Conservation (phyloP, 352 stramenopile species). For the Globisporangium middletonii region DNA sequence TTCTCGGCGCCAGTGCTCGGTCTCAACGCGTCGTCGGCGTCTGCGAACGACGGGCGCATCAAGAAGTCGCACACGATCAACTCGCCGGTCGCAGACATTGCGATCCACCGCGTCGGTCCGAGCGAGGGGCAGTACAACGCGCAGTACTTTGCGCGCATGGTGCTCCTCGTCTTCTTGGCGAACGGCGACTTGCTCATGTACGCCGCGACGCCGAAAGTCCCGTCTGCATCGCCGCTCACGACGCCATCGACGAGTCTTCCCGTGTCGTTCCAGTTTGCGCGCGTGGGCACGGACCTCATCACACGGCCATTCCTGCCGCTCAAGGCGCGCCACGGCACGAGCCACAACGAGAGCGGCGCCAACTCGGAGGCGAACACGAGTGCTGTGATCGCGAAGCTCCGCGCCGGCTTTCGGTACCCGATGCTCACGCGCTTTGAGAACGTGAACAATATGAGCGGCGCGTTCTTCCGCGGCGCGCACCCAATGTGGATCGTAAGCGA, state of each 20-base stretch:
- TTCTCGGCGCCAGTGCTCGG: conserved; percentile 55
- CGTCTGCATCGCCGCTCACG: conserved; percentile 14
- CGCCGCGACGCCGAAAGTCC: conserved; percentile 42
- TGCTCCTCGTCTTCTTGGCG: conserved; percentile 77
- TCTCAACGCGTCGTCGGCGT: conserved; percentile 60
- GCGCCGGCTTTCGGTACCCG: conserved; percentile 75
- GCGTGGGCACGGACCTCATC: conserved; percentile 65
- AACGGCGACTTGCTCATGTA: conserved; percentile 85
- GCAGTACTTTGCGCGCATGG: conserved; percentile 72
- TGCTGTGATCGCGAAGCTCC: conserved; percentile 64
- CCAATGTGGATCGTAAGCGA: conserved; percentile 82
- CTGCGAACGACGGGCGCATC: conserved; percentile 69
- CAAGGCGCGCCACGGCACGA: conserved; percentile 38
- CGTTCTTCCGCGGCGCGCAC: conserved; percentile 80
- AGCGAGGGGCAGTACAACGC: conserved; percentile 68
- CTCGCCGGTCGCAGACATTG: conserved; percentile 77
- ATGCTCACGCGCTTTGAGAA: conserved; percentile 82
- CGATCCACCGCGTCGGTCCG: conserved; percentile 73
- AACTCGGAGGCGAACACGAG: conserved; percentile 60
- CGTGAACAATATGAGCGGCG: conserved; percentile 80
- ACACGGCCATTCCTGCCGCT: conserved; percentile 64
- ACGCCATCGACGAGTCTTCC: neutral
- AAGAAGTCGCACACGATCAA: conserved; percentile 81
- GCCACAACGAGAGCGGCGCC: conserved; percentile 41
- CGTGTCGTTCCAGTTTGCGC: conserved; percentile 58